These are phyloP conservation scores for Exophiala aquamarina DNA, from an alignment of 2,329 filamentous ascomycete genomes.

Conservation along the genomic window DNA sequence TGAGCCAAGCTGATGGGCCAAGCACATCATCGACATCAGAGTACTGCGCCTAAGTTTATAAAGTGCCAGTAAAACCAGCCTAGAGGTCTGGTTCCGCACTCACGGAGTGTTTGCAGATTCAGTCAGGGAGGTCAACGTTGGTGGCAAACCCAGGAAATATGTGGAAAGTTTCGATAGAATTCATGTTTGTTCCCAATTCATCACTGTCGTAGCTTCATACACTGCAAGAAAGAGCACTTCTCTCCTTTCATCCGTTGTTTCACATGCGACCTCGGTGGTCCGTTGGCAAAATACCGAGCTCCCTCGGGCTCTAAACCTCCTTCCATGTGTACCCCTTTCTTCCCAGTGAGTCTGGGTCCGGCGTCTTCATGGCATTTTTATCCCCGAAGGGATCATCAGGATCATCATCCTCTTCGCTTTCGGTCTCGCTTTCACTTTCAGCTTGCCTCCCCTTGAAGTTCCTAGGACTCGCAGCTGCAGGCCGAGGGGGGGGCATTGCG, in stretches of 20 bases:
- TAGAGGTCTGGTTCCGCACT: no score
- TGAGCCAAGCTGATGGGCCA: no score
- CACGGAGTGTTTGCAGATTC: no score
- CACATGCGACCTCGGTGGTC: not conserved
- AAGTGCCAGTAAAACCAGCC: no score
- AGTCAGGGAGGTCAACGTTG: no score
- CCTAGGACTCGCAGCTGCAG: slow-evolving; percentile 21
- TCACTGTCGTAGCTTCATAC: slow-evolving; percentile 2
- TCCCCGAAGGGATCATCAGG: slow-evolving; percentile 86
- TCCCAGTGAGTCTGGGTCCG: slow-evolving; percentile 30
- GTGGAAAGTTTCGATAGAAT: not conserved
- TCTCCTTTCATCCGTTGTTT: not conserved
- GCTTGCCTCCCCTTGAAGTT: slow-evolving; percentile 34
- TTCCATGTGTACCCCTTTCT: slow-evolving; percentile 24
- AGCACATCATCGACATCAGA: no score
- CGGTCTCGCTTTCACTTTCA: slow-evolving; percentile 54
- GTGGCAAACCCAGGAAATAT: no score
- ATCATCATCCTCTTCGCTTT: slow-evolving; percentile 64
- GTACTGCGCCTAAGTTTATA: no score
- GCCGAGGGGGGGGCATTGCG: slow-evolving; percentile 19
- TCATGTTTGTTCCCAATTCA: not conserved
- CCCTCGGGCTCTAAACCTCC: slow-evolving; percentile 14
- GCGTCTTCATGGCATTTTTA: slow-evolving; percentile 67
- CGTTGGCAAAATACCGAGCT: not conserved
- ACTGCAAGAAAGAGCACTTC: not conserved